Evolutionary conservation across 2,329 filamentous ascomycete genomes (phyloP), one percentile per base, ranked within the genome.

Genomic region (Nemania abortiva): DNA sequence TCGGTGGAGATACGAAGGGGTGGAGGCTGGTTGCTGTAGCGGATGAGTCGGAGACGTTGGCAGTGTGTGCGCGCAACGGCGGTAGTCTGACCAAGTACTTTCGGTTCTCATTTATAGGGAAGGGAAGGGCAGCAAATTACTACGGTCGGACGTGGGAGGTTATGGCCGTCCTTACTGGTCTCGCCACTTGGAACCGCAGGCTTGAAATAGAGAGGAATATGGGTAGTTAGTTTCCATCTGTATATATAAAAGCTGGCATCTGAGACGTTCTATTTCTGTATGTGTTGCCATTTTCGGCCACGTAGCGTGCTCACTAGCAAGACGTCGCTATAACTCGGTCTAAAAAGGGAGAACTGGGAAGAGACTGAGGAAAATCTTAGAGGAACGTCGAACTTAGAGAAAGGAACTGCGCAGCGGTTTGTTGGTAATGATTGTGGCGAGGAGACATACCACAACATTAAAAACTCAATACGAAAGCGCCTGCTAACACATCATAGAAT

Each of bases 101-200:
- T 7, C 22, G 49, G 2, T 52, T 52, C 49, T 22, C 49, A 22
- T 52, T 52, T 11, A 52, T 6, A 20, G 49, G 49, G 7, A 52
- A 29, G 49, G 49, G 49, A 22, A 52, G 49, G 20, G n/a, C 24
- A 9, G 49, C 49, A 15, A 9, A 15, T 18, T 20, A 52, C 24
- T 52, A 27, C 49, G 49, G 49, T 29, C 22, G 20, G 10, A 52
- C 49, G 24, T 52, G 49, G 49, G 49, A 52, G 49, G 49, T 52
- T 15, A 52, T 52, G 49, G 49, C 49, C 29, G n/a, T 52, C 24
- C 49, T 52, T 6, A 52, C 49, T 6, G 49, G 49, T 1, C 6
- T 52, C 6, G 15, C 49, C n/a, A 52, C 49, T 20, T 52, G 49
- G 49, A 15, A 11, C 6, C 49, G 49, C 42, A 47, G 4, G 42